Base-by-base conservation (phyloP, 257 asterid species). In the Solanum chaucha region DNA sequence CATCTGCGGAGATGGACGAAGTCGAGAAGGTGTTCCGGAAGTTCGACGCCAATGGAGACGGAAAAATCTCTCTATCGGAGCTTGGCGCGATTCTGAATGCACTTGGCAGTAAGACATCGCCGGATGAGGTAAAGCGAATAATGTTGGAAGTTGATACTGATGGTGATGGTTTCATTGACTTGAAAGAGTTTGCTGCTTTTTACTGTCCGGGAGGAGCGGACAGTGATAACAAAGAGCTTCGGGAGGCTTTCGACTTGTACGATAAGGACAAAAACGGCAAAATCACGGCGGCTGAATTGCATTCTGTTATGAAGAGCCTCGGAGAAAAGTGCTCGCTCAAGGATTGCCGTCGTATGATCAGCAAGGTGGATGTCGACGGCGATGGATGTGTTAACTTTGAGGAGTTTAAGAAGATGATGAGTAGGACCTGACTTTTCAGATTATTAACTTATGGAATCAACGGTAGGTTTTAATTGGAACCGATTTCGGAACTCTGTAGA, bases 331-430 rank as follows among this genome's bases (percentile, higher is more conserved):
- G 96, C 84, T 90, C 98, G 85, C 82, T 93, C 30, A 93, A 92
- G 89, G 98, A 96, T 38, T 95, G 98, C 91, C 90, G 93, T 35
- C 89, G 87, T 36, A 96, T 96, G 99, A 96, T 96, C 87, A 87
- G 91, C 68, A 86, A 93, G 89, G 97, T 95, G 78, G 99, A 96
- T 72, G 97, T 93, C 10, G 98, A 96, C 90, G 98, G 99, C 83
- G 99, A 96, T 88, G 98, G 98, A 2, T 93, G 96, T 91, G 98
- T 96, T 38, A 92, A 95, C 86, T 96, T 96, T 72, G 97, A 93
- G 84, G 99, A 96, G 90, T 96, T 96, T 85, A 94, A 95, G 91
- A 94, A 92, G 94, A 94, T 95, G 98, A 95, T 95, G 96, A 85
- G 92, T 55, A 88, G 92, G 88, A 34, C 88, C 61, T 83, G 87